Evolutionary conservation across 805 yeast species (phyloP).

Genomic region (Zygosaccharomyces lentus): DNA sequence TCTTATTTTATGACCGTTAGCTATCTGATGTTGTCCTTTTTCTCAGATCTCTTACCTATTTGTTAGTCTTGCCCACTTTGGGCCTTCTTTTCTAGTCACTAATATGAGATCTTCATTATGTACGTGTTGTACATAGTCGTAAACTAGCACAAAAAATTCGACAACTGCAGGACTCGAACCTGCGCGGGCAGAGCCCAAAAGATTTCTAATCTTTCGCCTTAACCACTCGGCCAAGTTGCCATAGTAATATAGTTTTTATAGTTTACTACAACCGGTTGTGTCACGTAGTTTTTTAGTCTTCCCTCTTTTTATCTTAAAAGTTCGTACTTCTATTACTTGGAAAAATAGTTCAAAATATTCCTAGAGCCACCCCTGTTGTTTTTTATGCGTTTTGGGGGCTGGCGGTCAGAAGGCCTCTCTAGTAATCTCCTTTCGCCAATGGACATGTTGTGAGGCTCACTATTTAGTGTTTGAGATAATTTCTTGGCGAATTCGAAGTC

Average conservation of each 20-base stretch:
- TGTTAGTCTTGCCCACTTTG: not conserved
- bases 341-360: conserved; percentile 10
- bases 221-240: conserved; percentile 58
- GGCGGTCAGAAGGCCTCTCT: conserved; percentile 6
- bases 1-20: not conserved
- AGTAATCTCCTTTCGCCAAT: conserved; percentile 31
- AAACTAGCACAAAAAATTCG: conserved; percentile 36
- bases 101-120: not conserved
- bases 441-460: conserved; percentile 24
- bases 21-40: not conserved
- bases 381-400: not conserved
- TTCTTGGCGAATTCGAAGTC: conserved; percentile 53
- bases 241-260: not conserved
- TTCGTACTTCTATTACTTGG: conserved; percentile 3
- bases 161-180: conserved; percentile 67
- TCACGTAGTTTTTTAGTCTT: not conserved
- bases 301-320: not conserved
- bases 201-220: conserved; percentile 57
- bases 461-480: conserved; percentile 43
- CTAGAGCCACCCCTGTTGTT: conserved; percentile 2
- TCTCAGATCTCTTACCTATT: not conserved
- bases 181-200: conserved; percentile 53
- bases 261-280: not conserved
- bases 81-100: not conserved
- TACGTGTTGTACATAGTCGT: not conserved